Percentiles rank a stretch among this genome's conserved stretches.
Evolutionary conservation across 305 asterid species (phyloP).

Genomic region (Fraxinus angustifolia): DNA sequence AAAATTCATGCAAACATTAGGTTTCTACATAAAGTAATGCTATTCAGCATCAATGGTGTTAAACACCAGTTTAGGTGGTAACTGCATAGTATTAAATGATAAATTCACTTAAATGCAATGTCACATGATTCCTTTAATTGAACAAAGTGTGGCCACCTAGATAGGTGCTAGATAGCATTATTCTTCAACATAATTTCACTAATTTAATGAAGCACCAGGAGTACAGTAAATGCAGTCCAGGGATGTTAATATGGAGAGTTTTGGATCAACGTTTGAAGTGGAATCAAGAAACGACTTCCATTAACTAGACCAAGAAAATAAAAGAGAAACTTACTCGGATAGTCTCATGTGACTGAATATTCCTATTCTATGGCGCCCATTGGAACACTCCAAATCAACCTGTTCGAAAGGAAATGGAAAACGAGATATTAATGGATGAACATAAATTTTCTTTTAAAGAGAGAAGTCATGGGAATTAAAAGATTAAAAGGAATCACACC

Average conservation of each 20-base stretch:
- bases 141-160: not conserved
- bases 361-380: constrained; percentile 61
- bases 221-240: not conserved
- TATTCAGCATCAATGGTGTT: not conserved
- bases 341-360: constrained; percentile 76
- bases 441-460: not conserved
- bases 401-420: constrained; percentile 28
- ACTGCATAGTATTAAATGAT: not conserved
- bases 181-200: not conserved
- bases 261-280: not conserved
- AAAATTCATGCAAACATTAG: not conserved
- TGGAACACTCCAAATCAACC: constrained; percentile 78
- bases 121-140: not conserved
- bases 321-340: constrained; percentile 44
- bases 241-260: not conserved
- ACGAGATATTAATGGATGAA: not conserved
- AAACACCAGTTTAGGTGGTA: not conserved
- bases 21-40: not conserved
- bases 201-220: not conserved
- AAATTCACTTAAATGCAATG: not conserved
- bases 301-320: not conserved
- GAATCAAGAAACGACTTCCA: not conserved
- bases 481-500: constrained; percentile 34
- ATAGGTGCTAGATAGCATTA: not conserved
- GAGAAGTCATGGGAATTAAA: not conserved